Evolutionary conservation across 768 basidiomycete species (phyloP).

Genomic region (Cystobasidium onofrii): DNA sequence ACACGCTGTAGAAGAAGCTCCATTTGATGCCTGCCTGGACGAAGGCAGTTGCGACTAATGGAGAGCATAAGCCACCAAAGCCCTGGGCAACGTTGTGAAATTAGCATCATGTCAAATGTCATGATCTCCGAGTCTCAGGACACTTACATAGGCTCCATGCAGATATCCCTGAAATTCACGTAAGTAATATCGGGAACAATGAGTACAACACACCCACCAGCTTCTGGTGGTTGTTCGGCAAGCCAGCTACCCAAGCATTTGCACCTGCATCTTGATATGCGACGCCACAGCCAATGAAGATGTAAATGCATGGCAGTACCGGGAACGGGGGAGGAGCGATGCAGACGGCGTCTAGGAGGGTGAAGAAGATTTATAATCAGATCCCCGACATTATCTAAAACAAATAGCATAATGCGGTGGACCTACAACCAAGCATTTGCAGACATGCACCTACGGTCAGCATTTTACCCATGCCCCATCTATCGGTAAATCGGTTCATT

Average conservation of each 20-base stretch:
- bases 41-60: slow-evolving; percentile 22
- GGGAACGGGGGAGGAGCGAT: slow-evolving; percentile 26
- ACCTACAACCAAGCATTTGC: slow-evolving; percentile 3
- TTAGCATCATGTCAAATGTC: neutral
- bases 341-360: slow-evolving; percentile 3
- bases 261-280: slow-evolving; percentile 15
- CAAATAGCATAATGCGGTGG: no score
- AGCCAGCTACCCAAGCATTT: slow-evolving; percentile 10
- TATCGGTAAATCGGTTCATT: slow-evolving; percentile 1
- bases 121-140: neutral
- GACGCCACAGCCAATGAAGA: neutral
- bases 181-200: neutral
- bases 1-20: slow-evolving; percentile 15
- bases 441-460: slow-evolving; percentile 6
- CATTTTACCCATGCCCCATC: slow-evolving; percentile 15
- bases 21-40: slow-evolving; percentile 18
- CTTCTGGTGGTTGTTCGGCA: neutral
- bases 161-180: neutral
- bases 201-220: no score
- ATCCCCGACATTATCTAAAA: neutral
- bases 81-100: neutral
- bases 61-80: neutral
- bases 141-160: slow-evolving; percentile 17
- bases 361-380: neutral
- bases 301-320: neutral